These are phyloP conservation scores for Tulasnella sp. DNA, from an alignment of 768 basidiomycete species.

Conservation along the genomic window DNA sequence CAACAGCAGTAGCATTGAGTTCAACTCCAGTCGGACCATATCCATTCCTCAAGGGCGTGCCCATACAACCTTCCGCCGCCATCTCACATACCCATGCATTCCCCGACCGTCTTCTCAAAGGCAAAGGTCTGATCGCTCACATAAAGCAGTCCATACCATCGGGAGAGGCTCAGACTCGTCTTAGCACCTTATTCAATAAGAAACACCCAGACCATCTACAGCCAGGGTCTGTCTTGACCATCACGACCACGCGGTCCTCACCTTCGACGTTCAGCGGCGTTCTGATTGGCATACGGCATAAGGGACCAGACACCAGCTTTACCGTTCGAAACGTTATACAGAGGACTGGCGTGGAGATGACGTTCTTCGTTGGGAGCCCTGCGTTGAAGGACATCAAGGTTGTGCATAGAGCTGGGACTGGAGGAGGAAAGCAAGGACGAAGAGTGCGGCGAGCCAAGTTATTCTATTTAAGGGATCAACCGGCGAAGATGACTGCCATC, in stretches of 20 bases:
- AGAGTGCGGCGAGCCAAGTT: slow-evolving; percentile 68
- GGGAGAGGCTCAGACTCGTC: slow-evolving; percentile 56
- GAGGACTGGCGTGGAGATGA: slow-evolving; percentile 87
- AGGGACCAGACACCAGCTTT: slow-evolving; percentile 82
- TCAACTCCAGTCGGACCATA: too few relatives aligned
- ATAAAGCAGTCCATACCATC: slow-evolving; percentile 53
- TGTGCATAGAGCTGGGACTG: slow-evolving; percentile 34
- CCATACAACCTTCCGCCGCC: too few relatives aligned
- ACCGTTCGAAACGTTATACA: slow-evolving; percentile 82
- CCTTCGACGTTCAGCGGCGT: slow-evolving; percentile 83
- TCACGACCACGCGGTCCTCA: slow-evolving; percentile 56
- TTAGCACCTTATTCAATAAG: slow-evolving; percentile 59
- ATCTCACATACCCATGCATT: too few relatives aligned
- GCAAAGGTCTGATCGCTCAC: slow-evolving; percentile 71
- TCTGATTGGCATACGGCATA: slow-evolving; percentile 67
- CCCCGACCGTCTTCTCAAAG: slow-evolving; percentile 34
- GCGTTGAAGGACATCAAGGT: slow-evolving; percentile 80
- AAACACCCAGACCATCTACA: slow-evolving; percentile 54
- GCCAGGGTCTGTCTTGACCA: slow-evolving; percentile 79
- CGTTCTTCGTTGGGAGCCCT: slow-evolving; percentile 77
- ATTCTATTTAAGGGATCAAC: slow-evolving; percentile 70
- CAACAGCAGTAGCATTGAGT: too few relatives aligned
- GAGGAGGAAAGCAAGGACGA: slow-evolving; percentile 28
- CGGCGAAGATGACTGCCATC: slow-evolving; percentile 75
- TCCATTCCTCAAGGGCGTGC: too few relatives aligned